Evolutionary conservation across 345 rosid species (phyloP), one percentile per base, ranked within the genome.

Genomic region (Alliaria petiolata): DNA sequence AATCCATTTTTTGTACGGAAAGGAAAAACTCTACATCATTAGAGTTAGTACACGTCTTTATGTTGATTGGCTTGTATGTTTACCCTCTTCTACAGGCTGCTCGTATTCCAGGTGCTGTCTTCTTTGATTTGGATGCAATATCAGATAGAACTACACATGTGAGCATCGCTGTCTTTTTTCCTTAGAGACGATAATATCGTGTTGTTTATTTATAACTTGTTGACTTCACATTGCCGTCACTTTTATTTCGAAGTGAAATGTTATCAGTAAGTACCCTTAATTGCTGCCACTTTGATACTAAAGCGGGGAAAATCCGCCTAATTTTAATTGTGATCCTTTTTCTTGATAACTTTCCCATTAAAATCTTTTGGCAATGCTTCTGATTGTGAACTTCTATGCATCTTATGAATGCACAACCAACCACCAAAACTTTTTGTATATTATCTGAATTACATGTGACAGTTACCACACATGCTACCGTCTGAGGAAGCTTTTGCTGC

Each of bases 381-480:
- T 40, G 61, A 13, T 22, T 52, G 25, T 39, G 50, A 26, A 49
- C 22, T 62, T 34, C 31, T 53, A 42, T 26, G n/a, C 49, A 6
- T 63, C 20, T 52, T 54, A 54, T 44, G 39, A 42, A 49, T 47
- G n/a, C n/a, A n/a, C n/a, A n/a, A n/a, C n/a, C n/a, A n/a, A n/a
- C n/a, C n/a, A n/a, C n/a, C n/a, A n/a, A n/a, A n/a, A n/a, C n/a
- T n/a, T n/a, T n/a, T n/a, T n/a, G n/a, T n/a, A n/a, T n/a, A n/a
- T n/a, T n/a, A n/a, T n/a, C 25, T 22, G 28, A 35, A 26, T 39
- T 39, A 36, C 53, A 28, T 76, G 66, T 77, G 61, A 77, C 83
- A 92, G 99, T 82, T 95, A 81, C 98, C 98, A n/a, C 99, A 95
- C 80, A 95, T 92, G 99, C 70, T 95, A 51, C 99, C 99, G 2